Conservation (phyloP, 495 filamentous ascomycete species). For the Aspergillus ellipticus region DNA sequence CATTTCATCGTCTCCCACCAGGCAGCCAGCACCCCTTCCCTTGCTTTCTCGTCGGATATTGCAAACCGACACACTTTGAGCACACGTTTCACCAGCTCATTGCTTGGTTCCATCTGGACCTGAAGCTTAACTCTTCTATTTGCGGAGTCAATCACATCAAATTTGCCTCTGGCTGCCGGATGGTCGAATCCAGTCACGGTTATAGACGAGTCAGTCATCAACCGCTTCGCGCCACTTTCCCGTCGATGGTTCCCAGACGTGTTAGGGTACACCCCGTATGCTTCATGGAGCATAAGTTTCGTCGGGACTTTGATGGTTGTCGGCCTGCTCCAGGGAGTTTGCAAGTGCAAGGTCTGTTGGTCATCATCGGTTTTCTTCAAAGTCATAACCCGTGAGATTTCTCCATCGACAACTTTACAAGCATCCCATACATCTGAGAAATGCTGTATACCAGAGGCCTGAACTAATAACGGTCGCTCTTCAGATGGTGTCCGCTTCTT, state of each 20-base stretch:
- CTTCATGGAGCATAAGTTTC: conserved; percentile 45
- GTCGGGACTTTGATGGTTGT: conserved; percentile 53
- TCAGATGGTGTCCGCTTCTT: conserved; percentile 20
- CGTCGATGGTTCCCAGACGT: conserved; percentile 31
- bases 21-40: conserved; percentile 61
- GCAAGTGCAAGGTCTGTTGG: conserved; percentile 61
- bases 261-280: conserved; percentile 33
- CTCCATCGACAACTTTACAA: conserved; percentile 67
- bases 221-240: conserved; percentile 51
- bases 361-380: conserved; percentile 62
- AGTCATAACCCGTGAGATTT: conserved; percentile 63
- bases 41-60: conserved; percentile 53
- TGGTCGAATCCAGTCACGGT: conserved; percentile 42
- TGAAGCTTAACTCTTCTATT: conserved; percentile 60
- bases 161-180: conserved; percentile 46
- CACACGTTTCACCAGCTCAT: conserved; percentile 53
- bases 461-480: conserved; percentile 35
- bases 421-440: conserved; percentile 64
- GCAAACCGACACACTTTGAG: conserved; percentile 61
- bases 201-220: conserved; percentile 48
- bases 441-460: conserved; percentile 39
- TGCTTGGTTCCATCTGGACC: conserved; percentile 62
- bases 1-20: conserved; percentile 78
- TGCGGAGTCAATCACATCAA: conserved; percentile 62
- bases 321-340: conserved; percentile 69